Evolutionary conservation across 108 stramenopile genomes (phyloP).

Genomic region (Nitzschia sp.): DNA sequence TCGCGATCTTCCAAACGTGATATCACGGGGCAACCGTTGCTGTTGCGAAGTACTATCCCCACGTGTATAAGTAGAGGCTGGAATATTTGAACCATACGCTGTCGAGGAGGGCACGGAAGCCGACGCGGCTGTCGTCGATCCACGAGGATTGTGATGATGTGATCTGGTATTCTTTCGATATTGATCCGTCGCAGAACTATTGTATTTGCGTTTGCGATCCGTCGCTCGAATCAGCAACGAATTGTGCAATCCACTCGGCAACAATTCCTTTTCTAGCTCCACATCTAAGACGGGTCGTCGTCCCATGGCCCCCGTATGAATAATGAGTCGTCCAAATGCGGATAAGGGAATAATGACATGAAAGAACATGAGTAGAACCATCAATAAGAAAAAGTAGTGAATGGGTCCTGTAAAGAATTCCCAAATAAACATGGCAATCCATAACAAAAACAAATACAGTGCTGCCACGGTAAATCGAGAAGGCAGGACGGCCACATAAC

Average conservation of each 20-base stretch:
- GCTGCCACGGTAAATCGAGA: conserved; percentile 35
- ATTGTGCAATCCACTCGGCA: conserved; percentile 47
- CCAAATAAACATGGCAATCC: conserved; percentile 43
- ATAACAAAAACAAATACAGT: conserved; percentile 44
- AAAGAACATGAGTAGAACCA: conserved; percentile 30
- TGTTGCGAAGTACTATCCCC: too few relatives aligned
- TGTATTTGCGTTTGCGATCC: conserved; percentile 17
- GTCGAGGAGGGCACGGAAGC: background rate
- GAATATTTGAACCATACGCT: background rate
- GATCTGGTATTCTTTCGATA: conserved; percentile 16
- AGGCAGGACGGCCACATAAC: conserved; percentile 44
- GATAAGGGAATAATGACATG: conserved; percentile 39
- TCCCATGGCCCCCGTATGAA: conserved; percentile 57
- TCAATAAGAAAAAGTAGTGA: conserved; percentile 1
- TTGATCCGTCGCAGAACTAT: conserved; percentile 17
- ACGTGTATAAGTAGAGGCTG: background rate
- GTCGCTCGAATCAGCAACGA: conserved; percentile 44
- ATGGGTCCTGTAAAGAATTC: conserved; percentile 20
- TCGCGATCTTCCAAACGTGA: background rate
- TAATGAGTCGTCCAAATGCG: conserved; percentile 53
- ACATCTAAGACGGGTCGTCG: conserved; percentile 38
- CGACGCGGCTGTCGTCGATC: background rate
- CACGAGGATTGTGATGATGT: background rate
- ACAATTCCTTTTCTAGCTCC: conserved; percentile 35
- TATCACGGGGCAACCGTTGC: background rate